These are phyloP conservation scores for Pseudognaphalium luteoalbum DNA, from an alignment of 129 eudicot genomes.

Conservation along the genomic window DNA sequence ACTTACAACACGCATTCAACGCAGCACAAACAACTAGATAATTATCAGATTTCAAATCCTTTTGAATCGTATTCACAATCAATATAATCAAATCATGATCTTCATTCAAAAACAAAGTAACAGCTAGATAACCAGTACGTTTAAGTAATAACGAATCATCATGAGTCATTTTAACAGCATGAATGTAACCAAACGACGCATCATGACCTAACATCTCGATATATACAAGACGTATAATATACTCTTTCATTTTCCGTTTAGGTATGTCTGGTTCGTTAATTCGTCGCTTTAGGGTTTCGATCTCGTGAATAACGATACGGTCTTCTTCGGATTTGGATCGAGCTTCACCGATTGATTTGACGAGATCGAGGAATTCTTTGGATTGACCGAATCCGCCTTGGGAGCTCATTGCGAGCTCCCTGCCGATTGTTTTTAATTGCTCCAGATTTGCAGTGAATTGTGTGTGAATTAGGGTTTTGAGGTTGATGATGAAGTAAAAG, in stretches of 20 bases:
- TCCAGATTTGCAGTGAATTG: slow-evolving; percentile 55
- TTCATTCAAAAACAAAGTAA: slow-evolving; percentile 84
- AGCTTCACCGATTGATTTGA: slow-evolving; percentile 94
- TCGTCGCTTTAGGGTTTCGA: slow-evolving; percentile 72
- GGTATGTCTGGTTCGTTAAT: slow-evolving; percentile 78
- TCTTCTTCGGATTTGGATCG: slow-evolving; percentile 98
- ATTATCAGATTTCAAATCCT: slow-evolving; percentile 93
- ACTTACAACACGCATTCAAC: slow-evolving; percentile 90
- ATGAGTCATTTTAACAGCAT: slow-evolving; percentile 97
- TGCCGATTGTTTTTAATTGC: slow-evolving; percentile 86
- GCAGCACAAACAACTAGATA: slow-evolving; percentile 92
- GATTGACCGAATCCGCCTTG: slow-evolving; percentile 90
- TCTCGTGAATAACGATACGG: slow-evolving; percentile 81
- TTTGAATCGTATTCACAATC: slow-evolving; percentile 97
- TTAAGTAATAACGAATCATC: slow-evolving; percentile 64
- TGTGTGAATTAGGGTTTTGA: slow-evolving; percentile 17
- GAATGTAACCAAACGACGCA: slow-evolving; percentile 88
- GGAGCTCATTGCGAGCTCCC: slow-evolving; percentile 99
- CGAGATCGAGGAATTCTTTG: slow-evolving; percentile 87
- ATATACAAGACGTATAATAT: slow-evolving; percentile 74
- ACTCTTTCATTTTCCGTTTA: slow-evolving; percentile 87
- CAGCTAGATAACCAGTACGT: slow-evolving; percentile 93
- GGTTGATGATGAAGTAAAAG: background rate
- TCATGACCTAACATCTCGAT: slow-evolving; percentile 99
- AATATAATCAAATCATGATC: slow-evolving; percentile 94